Conservation (phyloP, 768 basidiomycete genomes). For the Leccinum disarticulatum region DNA sequence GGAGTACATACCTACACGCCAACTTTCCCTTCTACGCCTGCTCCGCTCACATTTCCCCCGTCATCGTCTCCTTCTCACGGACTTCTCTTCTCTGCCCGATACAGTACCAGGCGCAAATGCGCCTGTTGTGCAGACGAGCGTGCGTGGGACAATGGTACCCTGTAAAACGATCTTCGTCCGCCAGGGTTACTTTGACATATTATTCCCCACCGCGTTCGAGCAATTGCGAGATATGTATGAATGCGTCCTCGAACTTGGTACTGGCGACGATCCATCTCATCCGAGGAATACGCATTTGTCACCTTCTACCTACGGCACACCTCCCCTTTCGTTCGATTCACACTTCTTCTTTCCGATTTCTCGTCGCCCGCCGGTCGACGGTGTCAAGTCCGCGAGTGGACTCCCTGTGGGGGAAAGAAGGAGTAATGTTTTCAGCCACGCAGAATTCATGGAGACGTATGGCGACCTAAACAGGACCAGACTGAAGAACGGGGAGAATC, state of each 20-base stretch:
- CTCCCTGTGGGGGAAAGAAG: conserved; percentile 79
- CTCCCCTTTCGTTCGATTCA: conserved; percentile 52
- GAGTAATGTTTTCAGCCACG: conserved; percentile 83
- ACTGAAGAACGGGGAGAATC: conserved; percentile 81
- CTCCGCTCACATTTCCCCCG: conserved; percentile 84
- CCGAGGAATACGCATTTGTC: conserved; percentile 42
- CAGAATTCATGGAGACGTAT: conserved; percentile 86
- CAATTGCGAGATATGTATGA: conserved; percentile 90
- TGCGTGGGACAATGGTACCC: conserved; percentile 81
- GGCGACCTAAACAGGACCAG: conserved; percentile 71
- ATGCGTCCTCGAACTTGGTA: conserved; percentile 59
- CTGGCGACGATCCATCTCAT: conserved; percentile 14
- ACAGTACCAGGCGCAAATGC: conserved; percentile 65
- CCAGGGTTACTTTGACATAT: conserved; percentile 97
- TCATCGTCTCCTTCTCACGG: conserved; percentile 91
- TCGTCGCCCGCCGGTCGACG: conserved; percentile 64
- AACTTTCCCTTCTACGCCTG: conserved; percentile 79
- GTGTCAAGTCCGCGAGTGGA: conserved; percentile 72
- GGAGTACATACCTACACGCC: conserved; percentile 92
- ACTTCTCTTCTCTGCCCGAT: conserved; percentile 88
- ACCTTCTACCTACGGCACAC: conserved; percentile 51
- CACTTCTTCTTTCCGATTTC: conserved; percentile 65
- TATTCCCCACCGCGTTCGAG: conserved; percentile 94
- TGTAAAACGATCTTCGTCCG: conserved; percentile 89
- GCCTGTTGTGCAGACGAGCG: conserved; percentile 95